Evolutionary conservation across 75 land plant genomes (phyloP).

Genomic region (Cupressus sempervirens): DNA sequence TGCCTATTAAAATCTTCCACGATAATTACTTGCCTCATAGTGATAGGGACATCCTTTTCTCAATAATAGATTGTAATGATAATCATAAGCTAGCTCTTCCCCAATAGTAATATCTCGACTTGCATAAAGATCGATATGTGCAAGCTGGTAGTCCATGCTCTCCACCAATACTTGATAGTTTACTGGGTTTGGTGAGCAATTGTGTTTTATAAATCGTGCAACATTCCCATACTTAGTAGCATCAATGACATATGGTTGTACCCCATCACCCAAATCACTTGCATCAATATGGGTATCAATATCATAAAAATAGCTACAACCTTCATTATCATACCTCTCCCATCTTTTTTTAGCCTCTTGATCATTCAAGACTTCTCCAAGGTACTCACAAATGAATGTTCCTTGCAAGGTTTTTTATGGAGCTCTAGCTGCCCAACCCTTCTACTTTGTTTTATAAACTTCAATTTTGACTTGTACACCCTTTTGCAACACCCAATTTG

Average conservation of each 20-base stretch:
- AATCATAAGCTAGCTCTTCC: conserved; percentile 86
- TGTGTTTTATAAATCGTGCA: conserved; percentile 96
- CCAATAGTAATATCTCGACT: conserved; percentile 83
- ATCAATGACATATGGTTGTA: conserved; percentile 78
- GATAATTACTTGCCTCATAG: conserved; percentile 73
- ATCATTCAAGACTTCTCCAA: conserved; percentile 86
- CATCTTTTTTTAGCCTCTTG: conserved; percentile 68
- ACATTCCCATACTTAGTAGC: conserved; percentile 89
- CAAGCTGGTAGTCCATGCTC: conserved; percentile 94
- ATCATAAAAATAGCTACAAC: conserved; percentile 74
- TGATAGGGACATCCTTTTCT: conserved; percentile 71
- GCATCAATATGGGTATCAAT: conserved; percentile 64
- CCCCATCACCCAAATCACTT: too few relatives aligned
- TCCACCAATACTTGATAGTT: conserved; percentile 89
- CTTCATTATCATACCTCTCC: conserved; percentile 72
- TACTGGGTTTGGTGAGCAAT: conserved; percentile 86
- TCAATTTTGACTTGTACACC: too few relatives aligned
- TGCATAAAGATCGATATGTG: too few relatives aligned
- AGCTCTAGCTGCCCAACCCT: conserved; percentile 98
- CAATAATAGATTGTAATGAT: conserved; percentile 50
- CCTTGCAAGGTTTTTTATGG: conserved; percentile 76
- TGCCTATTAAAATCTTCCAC: conserved; percentile 59
- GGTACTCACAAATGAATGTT: too few relatives aligned
- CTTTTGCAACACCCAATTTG: too few relatives aligned
- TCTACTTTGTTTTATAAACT: conserved; percentile 79